phyloP scores from a whole-genome alignment of 2,329 filamentous ascomycete species.

The Harringtonia aguacate region DNA sequence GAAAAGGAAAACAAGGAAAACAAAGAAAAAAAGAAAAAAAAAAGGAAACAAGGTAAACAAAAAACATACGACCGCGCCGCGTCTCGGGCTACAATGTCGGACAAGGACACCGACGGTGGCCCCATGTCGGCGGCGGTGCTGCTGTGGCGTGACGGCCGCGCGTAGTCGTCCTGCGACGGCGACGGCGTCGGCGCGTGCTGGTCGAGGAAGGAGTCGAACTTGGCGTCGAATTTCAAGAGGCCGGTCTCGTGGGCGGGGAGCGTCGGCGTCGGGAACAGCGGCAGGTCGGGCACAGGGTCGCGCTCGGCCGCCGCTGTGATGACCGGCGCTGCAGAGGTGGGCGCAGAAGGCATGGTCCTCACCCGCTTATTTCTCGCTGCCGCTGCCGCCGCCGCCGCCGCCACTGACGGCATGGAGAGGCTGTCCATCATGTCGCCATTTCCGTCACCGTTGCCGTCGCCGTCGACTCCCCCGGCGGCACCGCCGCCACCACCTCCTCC shows the following conservation, averaged over 20 bases:
- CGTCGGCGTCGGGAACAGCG: too few species aligned
- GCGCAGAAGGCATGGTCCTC: too few species aligned
- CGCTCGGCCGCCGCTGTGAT: too few species aligned
- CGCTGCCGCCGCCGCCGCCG: too few species aligned
- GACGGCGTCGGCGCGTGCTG: conserved; percentile 10
- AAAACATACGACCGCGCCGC: conserved; percentile 21
- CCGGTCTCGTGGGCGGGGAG: too few species aligned
- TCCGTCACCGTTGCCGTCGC: background rate
- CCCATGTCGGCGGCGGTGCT: background rate
- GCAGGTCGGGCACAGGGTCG: too few species aligned
- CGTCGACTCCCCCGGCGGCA: background rate
- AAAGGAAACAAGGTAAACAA: too few species aligned
- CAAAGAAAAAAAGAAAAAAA: background rate
- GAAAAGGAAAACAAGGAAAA: background rate
- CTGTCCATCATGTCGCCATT: too few species aligned
- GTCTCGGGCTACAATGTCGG: conserved; percentile 24
- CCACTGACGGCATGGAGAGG: background rate
- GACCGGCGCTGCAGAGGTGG: too few species aligned
- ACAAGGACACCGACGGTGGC: conserved; percentile 14
- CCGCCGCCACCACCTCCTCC: too few species aligned
- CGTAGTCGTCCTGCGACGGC: conserved; percentile 10
- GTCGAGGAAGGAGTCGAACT: conserved; percentile 1
- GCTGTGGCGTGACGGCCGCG: background rate
- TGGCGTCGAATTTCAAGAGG: background rate
- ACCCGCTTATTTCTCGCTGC: too few species aligned